Conservation (phyloP, 805 yeast species). For the Blastobotrys parvus region DNA sequence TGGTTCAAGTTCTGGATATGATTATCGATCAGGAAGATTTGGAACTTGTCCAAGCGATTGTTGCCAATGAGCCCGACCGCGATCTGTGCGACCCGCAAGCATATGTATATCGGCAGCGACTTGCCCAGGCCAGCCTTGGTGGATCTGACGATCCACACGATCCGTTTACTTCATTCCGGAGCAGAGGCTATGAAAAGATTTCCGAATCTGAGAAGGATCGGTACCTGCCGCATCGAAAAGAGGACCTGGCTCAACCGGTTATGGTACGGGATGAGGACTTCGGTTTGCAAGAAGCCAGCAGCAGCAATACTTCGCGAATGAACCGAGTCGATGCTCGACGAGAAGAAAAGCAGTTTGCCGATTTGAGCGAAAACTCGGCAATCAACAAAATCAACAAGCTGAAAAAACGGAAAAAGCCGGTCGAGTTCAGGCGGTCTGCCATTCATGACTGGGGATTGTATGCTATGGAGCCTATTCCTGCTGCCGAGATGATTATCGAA, state of each 20-base stretch:
- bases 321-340: slow-evolving; percentile 83
- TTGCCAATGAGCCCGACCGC: slow-evolving; percentile 26
- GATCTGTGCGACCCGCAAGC: slow-evolving; percentile 35
- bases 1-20: slow-evolving; percentile 43
- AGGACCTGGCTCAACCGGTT: slow-evolving; percentile 34
- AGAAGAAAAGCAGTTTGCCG: slow-evolving; percentile 63
- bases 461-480: slow-evolving; percentile 92
- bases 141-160: background rate
- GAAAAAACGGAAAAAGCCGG: slow-evolving; percentile 85
- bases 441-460: slow-evolving; percentile 98
- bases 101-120: slow-evolving; percentile 59
- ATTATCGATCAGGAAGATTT: slow-evolving; percentile 74
- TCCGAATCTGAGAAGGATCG: slow-evolving; percentile 64
- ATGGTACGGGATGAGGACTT: slow-evolving; percentile 16
- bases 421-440: slow-evolving; percentile 93
- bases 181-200: slow-evolving; percentile 66
- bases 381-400: slow-evolving; percentile 76
- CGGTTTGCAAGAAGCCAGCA: background rate
- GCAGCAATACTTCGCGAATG: slow-evolving; percentile 49
- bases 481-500: slow-evolving; percentile 94
- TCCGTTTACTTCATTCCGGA: slow-evolving; percentile 26
- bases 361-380: slow-evolving; percentile 49
- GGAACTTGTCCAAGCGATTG: slow-evolving; percentile 39
- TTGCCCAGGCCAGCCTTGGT: background rate
- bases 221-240: slow-evolving; percentile 74